Evolutionary conservation across 1,284 basidiomycete genomes (phyloP), one percentile per base, ranked within the genome.

Genomic region (Ustilago nuda): DNA sequence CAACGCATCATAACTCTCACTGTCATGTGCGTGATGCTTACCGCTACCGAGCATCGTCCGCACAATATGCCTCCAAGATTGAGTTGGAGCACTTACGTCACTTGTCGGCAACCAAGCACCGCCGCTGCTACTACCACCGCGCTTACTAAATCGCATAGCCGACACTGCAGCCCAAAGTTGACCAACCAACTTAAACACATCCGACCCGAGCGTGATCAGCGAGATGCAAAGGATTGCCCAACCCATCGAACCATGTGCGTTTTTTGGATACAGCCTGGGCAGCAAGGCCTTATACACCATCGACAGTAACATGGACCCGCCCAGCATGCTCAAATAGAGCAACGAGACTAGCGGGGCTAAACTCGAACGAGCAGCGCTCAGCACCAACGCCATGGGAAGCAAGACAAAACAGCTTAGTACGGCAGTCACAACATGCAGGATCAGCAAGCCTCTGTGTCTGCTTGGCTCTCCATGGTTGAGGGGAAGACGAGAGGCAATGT

Each of bases 241-340:
- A 4, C 75, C 81, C 61, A 84, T 69, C 11, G 66, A 68, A 8
- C 76, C 78, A 60, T 83, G 76, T 19, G 73, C 61, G 46, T 82
- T 84, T 8, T 73, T 66, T 8, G 82, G 78, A 56, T 84, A 84
- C 23, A 84, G 76, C 17, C 64, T 55, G 8, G 83, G 82, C 2
- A 78, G 70, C 7, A 83, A 60, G 1, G 81, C 78, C 67, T 82
- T 82, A 79, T 84, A 84, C 32, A 83, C 56, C 23, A 72, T 59
- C 15, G 78, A 79, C 8, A 83, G 33, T 35, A 84, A 46, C 43
- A 84, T 61, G 53, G 80, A 79, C 3, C 41, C 53, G 17, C 66
- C 73, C 11, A 84, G 61, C 8, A 73, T 32, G 9, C 46, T 57
- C 5, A 84, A 66, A 67, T 84, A 84, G 41, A 82, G 35, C 7